Evolutionary conservation across 1,284 basidiomycete genomes (phyloP), one percentile per base, ranked within the genome.

Genomic region (Apiotrichum veenhuisii): DNA sequence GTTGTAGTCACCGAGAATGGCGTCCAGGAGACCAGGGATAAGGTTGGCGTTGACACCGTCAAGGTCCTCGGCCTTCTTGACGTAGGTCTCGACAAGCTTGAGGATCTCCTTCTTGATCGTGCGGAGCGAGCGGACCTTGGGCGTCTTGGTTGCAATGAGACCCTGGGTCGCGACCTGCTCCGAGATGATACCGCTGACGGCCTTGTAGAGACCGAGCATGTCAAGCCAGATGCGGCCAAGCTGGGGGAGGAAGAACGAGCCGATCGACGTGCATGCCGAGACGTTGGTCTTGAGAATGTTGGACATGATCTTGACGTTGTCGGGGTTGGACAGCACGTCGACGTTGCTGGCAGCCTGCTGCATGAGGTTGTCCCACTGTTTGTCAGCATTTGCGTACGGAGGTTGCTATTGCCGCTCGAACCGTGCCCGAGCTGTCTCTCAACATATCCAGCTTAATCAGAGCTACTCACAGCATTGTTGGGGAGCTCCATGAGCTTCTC

Each of bases 271-370:
- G 77, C 95, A 98, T 0, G 96, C 94, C 7, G 96, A 91, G 18
- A 98, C 95, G 76, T 99, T 98, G 15, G 96, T 98, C 81, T 98
- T 98, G 70, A 99, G 82, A 46, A 99, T 92, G 70, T 98, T 98
- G 0, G 91, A 86, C 51, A 99, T 82, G 68, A 98, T 95, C 78
- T 98, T 97, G 79, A 98, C 91, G 75, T 98, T 98, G 55, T 98
- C 95, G 10, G 85, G 80, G 72, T 88, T 92, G 58, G 87, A 85
- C 45, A 99, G 82, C 12, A 98, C 92, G 64, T 98, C 93, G 74
- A 95, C 87, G 68, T 86, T 96, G 72, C 88, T 87, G 17, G 90
- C 87, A 1, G 96, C 96, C 80, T 98, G 95, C 46, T 87, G 83
- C 96, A 99, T 98, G 51, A 98, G 79, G 36, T 88, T 89, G 77